phyloP scores from a whole-genome alignment of 345 rosid genomes.

The Theobroma cacao region DNA sequence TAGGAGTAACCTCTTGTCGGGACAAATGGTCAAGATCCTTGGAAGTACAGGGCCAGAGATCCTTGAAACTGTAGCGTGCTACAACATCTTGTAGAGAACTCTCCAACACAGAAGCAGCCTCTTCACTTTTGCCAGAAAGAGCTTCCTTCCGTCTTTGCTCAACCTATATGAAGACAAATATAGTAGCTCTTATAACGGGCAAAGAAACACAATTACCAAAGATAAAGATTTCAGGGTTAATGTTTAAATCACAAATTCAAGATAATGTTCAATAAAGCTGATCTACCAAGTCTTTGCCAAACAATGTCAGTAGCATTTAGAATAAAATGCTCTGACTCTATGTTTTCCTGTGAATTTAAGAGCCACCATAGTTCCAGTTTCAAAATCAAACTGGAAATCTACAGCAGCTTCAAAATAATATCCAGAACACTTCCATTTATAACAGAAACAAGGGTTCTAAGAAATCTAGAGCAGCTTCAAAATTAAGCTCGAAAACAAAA shows the following conservation, averaged over 20 bases:
- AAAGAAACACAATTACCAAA: not conserved
- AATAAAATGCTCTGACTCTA: not conserved
- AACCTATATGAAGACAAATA: slow-evolving; percentile 41
- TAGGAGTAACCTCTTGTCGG: slow-evolving; percentile 74
- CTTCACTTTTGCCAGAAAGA: slow-evolving; percentile 66
- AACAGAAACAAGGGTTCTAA: not conserved
- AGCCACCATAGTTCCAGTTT: not conserved
- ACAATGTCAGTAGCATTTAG: not conserved
- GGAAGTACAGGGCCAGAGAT: slow-evolving; percentile 88
- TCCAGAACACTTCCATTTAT: not conserved
- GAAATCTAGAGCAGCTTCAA: not conserved
- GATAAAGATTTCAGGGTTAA: not conserved
- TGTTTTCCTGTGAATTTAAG: not conserved
- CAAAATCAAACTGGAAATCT: not conserved
- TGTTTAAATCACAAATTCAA: not conserved
- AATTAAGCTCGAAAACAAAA: not conserved
- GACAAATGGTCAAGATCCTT: slow-evolving; percentile 83
- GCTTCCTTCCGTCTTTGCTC: slow-evolving; percentile 97
- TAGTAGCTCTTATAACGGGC: slow-evolving; percentile 4
- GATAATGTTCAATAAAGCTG: not conserved
- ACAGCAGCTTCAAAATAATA: not conserved
- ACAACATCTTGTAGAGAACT: slow-evolving; percentile 76
- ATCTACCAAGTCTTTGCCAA: not conserved
- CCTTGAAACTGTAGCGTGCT: slow-evolving; percentile 89
- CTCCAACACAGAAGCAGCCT: slow-evolving; percentile 55